Base-by-base conservation (phyloP, 2,329 filamentous ascomycete genomes). In the Sodiomyces alkalinus region DNA sequence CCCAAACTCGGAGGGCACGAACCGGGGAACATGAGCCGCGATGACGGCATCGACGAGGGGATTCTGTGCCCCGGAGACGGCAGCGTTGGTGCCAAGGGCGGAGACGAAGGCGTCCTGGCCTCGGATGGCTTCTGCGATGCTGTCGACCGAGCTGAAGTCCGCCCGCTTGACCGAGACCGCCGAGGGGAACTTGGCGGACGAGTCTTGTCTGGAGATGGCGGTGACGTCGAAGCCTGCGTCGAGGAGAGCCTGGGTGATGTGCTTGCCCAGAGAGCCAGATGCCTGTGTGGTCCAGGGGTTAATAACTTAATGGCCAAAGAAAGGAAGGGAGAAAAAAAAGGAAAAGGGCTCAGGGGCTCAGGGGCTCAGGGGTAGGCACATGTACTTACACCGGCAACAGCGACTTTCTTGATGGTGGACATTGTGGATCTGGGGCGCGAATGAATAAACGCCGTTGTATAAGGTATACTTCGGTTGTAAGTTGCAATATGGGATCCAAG, bases 31-130 rank as follows among this genome's bases (percentile, higher is more conserved):
- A 10, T 65, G 62, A 1, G 64, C 67, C 2, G 57, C 54, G 20
- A 68, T 51, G 6, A 68, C 59, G 3, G 68, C 70, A 33, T 73
- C 62, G 17, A 70, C 57, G 31, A 71, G 48, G 10, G 51, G 49
- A 26, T 52, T 53, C 40, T 73, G 68, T n/a, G n/a, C n/a, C 1
- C 53, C 43, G 2, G 42, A 45, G 5, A 64, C 35, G 6, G 52
- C 59, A 3, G 39, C 37, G 10, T 51, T 53, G 6, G 53, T 58
- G 14, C 74, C 52, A n/a, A n/a, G n/a, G 2, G 60, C 49, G 5
- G 60, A 64, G 12, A 74, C 43, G 9, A 73, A 56, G 3, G 64
- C 69, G 41, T 75, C 70, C 33, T 71, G 60, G 22, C 58, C 62
- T 22, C 51, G 36, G 29, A 75, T 56, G 2, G 60, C 62, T 1